A percentile compares a stretch with the other conserved stretches of the same genome.
Evolutionary conservation across 2,329 filamentous ascomycete species (phyloP).

Genomic region (Grosmannia clavigera): DNA sequence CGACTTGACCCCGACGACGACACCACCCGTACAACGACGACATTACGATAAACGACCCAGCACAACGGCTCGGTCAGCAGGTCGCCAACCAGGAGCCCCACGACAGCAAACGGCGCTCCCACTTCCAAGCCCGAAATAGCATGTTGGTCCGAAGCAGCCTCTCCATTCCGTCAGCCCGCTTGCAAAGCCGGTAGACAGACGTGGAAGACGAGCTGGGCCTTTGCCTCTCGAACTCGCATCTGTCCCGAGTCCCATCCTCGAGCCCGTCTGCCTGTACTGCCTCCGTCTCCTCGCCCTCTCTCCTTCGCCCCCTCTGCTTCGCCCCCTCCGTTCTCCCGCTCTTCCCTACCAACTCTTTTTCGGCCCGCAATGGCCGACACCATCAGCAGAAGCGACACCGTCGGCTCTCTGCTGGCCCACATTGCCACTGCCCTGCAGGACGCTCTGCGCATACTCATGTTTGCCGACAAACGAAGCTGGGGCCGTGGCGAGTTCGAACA

Average conservation of each 20-base stretch:
- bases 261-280: neutral
- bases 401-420: constrained; percentile 44
- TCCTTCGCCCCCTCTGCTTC: neutral
- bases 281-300: neutral
- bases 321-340: neutral
- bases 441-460: constrained; percentile 39
- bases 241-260: neutral
- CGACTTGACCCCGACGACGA: too few species aligned
- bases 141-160: neutral
- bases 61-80: neutral
- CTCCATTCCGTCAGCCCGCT: neutral
- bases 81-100: neutral
- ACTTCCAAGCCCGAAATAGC: neutral
- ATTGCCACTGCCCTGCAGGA: constrained; percentile 43
- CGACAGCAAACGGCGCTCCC: neutral
- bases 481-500: constrained; percentile 48
- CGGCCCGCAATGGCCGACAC: constrained; percentile 24
- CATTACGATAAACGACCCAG: neutral
- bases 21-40: too few species aligned
- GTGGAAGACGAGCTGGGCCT: neutral
- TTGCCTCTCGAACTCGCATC: too few species aligned
- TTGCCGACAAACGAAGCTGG: constrained; percentile 47
- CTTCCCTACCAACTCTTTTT: neutral
- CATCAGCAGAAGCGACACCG: constrained; percentile 37
- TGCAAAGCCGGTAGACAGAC: neutral